Base-by-base conservation (phyloP, 495 filamentous ascomycete species). In the Aspergillus sclerotiicarbonarius region DNA sequence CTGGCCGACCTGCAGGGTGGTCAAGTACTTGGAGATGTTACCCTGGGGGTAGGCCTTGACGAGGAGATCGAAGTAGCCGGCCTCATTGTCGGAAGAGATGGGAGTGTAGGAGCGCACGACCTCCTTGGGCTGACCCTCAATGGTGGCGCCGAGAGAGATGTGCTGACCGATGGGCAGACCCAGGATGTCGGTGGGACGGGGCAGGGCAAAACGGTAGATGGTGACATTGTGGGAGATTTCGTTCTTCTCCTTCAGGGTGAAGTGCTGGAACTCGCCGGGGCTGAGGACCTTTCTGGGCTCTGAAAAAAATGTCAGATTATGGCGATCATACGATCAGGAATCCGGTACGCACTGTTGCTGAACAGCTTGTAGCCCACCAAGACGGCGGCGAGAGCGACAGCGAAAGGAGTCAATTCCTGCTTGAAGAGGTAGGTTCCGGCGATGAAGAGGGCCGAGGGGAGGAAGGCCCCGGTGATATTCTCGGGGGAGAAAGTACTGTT, bases 141-240 rank as follows among this genome's bases (percentile, higher is more conserved):
- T 86, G 51, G 74, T 84, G 35, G 93, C 92, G 63, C 87, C 88
- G 68, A 98, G 89, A 59, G 93, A 96, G 78, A 98, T 96, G 78
- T 98, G 94, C 72, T 98, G 94, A 63, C 94, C 94, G 76, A 97
- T 98, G 56, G 94, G 94, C 18, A 98, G 87, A 64, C 94, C 93
- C 60, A 98, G 89, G 71, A 96, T 91, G 65, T 89, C 82, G 59
- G 79, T 87, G 19, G 85, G 76, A 55, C 80, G 72, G 49, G 92
- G 92, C 35, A 98, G 88, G 43, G 78, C 74, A 74, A 98, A 97
- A 63, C 92, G 91, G 81, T 98, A 97, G 76, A 98, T 96, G 70
- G 92, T 90, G 54, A 96, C 93, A 82, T 97, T 98, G 82, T 96
- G 93, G 19, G 93, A 96, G 73, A 96, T 86, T 55, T 90, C 82